These are phyloP conservation scores for Takashimella koratensis DNA, from an alignment of 1,284 basidiomycete genomes.

Conservation along the genomic window DNA sequence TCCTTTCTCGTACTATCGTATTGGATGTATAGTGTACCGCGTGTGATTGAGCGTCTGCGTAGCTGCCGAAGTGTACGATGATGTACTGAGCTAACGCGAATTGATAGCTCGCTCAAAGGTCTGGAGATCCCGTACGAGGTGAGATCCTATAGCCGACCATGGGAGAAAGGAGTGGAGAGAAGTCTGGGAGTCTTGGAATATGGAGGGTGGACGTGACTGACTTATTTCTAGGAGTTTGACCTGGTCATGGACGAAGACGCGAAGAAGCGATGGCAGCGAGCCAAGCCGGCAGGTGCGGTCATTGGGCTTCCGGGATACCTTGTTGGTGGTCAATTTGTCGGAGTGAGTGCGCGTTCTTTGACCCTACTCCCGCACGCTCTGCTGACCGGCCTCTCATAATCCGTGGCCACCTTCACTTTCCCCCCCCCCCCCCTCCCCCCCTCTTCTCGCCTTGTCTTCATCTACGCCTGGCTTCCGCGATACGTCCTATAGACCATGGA, in stretches of 20 bases:
- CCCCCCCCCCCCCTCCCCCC: background rate
- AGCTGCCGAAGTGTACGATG: too few relatives aligned
- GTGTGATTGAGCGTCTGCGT: too few relatives aligned
- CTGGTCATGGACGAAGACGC: slow-evolving; percentile 44
- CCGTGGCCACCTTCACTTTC: background rate
- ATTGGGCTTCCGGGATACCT: slow-evolving; percentile 45
- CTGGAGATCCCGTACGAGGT: slow-evolving; percentile 46
- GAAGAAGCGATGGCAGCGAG: slow-evolving; percentile 45
- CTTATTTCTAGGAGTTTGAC: slow-evolving; percentile 35
- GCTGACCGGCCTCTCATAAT: too few relatives aligned
- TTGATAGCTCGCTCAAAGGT: slow-evolving; percentile 35
- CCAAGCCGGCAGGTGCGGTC: slow-evolving; percentile 40
- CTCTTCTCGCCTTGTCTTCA: background rate
- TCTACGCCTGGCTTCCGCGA: too few relatives aligned
- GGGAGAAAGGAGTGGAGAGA: too few relatives aligned
- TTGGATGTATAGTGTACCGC: slow-evolving; percentile 9
- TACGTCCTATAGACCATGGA: slow-evolving; percentile 48
- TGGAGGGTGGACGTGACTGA: too few relatives aligned
- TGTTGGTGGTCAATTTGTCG: slow-evolving; percentile 46
- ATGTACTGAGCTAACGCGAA: too few relatives aligned
- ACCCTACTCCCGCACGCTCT: too few relatives aligned
- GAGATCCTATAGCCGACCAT: too few relatives aligned
- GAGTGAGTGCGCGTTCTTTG: slow-evolving; percentile 33
- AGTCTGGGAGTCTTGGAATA: too few relatives aligned
- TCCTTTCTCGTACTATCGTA: background rate